Evolutionary conservation across 2,329 filamentous ascomycete genomes (phyloP).

Genomic region (Lecanoromycetidae sp.): DNA sequence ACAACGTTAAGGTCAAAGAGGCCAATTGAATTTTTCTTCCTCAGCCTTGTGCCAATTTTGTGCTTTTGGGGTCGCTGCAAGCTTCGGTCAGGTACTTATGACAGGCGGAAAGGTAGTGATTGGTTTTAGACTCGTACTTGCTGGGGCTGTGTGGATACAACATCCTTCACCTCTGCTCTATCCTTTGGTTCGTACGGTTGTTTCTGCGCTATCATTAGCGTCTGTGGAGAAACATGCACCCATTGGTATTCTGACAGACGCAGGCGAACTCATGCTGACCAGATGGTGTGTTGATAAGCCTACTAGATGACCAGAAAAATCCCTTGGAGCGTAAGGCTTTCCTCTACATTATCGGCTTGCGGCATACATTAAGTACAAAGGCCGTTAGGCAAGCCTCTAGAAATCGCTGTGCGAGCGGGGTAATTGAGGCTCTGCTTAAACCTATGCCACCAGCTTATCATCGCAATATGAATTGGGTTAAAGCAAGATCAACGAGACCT

Average conservation of each 20-base stretch:
- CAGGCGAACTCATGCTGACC: neutral
- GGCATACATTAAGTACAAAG: too few relatives aligned
- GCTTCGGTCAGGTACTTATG: neutral
- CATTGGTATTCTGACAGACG: neutral
- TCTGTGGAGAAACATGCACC: neutral
- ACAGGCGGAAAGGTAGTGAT: neutral
- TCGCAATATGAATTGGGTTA: too few relatives aligned
- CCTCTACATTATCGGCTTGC: neutral
- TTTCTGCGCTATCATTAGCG: neutral
- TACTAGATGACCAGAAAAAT: too few relatives aligned
- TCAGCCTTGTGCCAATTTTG: neutral
- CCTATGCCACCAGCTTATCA: too few relatives aligned
- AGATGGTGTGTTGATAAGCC: neutral
- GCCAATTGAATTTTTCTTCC: slow-evolving; percentile 8
- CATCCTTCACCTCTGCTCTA: slow-evolving; percentile 5
- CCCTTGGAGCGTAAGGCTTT: neutral
- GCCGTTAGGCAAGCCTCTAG: neutral
- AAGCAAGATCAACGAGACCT: too few relatives aligned
- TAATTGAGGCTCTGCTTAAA: neutral
- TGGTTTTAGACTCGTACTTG: neutral
- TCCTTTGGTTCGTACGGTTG: slow-evolving; percentile 1
- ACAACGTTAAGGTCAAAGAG: neutral
- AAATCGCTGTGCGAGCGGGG: too few relatives aligned
- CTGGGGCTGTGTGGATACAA: neutral
- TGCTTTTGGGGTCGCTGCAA: slow-evolving; percentile 4